These are phyloP conservation scores for Ballota nigra DNA, from an alignment of 257 asterid genomes.

Conservation along the genomic window DNA sequence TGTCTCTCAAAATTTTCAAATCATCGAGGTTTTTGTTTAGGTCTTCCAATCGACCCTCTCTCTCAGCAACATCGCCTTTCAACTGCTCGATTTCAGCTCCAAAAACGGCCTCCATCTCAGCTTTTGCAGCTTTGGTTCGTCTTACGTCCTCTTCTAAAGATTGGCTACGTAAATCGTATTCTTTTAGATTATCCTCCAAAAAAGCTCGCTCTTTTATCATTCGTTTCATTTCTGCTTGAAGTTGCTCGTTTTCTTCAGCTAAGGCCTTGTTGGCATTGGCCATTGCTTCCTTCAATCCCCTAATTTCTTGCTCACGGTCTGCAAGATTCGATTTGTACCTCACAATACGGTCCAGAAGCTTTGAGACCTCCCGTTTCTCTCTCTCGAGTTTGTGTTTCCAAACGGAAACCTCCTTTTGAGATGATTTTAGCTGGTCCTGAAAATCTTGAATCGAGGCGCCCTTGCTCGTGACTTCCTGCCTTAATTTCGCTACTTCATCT, in stretches of 20 bases:
- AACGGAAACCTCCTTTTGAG: slow-evolving; percentile 47
- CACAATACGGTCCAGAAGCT: slow-evolving; percentile 63
- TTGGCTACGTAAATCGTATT: slow-evolving; percentile 68
- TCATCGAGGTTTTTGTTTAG: slow-evolving; percentile 34
- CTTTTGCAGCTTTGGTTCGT: slow-evolving; percentile 52
- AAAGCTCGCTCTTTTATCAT: slow-evolving; percentile 49
- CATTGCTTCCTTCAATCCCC: slow-evolving; percentile 66
- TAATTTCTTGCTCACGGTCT: slow-evolving; percentile 82
- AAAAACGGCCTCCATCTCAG: slow-evolving; percentile 44
- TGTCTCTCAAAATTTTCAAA: slow-evolving; percentile 34
- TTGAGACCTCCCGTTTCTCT: slow-evolving; percentile 65
- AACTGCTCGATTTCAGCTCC: slow-evolving; percentile 48
- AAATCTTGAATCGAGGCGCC: slow-evolving; percentile 34
- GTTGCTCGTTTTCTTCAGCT: slow-evolving; percentile 70
- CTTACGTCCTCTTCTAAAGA: slow-evolving; percentile 68
- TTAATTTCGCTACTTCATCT: slow-evolving; percentile 46
- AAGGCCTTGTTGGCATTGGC: slow-evolving; percentile 77
- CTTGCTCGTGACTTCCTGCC: slow-evolving; percentile 45
- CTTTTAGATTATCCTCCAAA: slow-evolving; percentile 69
- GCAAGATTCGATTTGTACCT: slow-evolving; percentile 72
- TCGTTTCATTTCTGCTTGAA: slow-evolving; percentile 54
- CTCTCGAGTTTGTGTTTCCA: slow-evolving; percentile 60
- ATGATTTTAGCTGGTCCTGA: slow-evolving; percentile 59
- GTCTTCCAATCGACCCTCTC: slow-evolving; percentile 38
- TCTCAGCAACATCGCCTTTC: slow-evolving; percentile 43